A percentile compares a stretch with the other conserved stretches of the same genome.
phyloP scores from a whole-genome alignment of 352 stramenopile genomes.

The Pythium insidiosum region DNA sequence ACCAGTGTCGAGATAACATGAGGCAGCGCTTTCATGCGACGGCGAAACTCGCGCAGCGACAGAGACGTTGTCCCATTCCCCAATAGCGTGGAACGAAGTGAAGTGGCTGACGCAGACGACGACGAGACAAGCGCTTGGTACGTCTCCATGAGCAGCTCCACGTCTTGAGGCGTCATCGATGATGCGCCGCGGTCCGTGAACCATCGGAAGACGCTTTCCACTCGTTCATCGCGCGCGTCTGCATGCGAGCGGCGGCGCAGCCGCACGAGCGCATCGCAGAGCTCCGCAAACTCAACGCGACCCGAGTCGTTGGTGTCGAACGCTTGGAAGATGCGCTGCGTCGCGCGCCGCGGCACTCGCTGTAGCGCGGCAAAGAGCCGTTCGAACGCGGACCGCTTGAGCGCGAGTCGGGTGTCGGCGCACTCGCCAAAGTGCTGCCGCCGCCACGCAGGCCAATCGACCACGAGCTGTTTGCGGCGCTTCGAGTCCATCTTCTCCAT shows the following conservation, averaged over 20 bases:
- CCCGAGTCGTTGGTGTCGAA: slow-evolving; percentile 39
- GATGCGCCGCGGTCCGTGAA: slow-evolving; percentile 28
- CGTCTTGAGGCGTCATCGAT: slow-evolving; percentile 20
- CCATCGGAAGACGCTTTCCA: slow-evolving; percentile 52
- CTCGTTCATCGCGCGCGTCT: slow-evolving; percentile 6
- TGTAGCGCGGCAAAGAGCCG: slow-evolving; percentile 47
- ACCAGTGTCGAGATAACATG: slow-evolving; percentile 41
- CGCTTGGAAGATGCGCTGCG: slow-evolving; percentile 31
- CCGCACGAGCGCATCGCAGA: slow-evolving; percentile 47
- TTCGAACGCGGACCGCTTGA: slow-evolving; percentile 37
- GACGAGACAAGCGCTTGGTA: too few species aligned
- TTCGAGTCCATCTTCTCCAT: too few species aligned
- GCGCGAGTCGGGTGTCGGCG: slow-evolving; percentile 31
- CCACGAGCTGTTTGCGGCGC: background rate
- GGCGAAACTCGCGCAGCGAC: slow-evolving; percentile 18
- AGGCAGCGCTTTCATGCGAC: slow-evolving; percentile 17
- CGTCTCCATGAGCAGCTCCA: slow-evolving; percentile 33
- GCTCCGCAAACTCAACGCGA: slow-evolving; percentile 48
- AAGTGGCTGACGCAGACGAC: too few species aligned
- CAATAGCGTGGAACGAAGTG: too few species aligned
- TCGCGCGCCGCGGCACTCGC: slow-evolving; percentile 17
- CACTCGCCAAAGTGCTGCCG: slow-evolving; percentile 33
- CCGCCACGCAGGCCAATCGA: slow-evolving; percentile 19
- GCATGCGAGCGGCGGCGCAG: slow-evolving; percentile 16
- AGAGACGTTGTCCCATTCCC: slow-evolving; percentile 18